Conservation (phyloP, 306 rosid genomes). For the Cicer judaicum region DNA sequence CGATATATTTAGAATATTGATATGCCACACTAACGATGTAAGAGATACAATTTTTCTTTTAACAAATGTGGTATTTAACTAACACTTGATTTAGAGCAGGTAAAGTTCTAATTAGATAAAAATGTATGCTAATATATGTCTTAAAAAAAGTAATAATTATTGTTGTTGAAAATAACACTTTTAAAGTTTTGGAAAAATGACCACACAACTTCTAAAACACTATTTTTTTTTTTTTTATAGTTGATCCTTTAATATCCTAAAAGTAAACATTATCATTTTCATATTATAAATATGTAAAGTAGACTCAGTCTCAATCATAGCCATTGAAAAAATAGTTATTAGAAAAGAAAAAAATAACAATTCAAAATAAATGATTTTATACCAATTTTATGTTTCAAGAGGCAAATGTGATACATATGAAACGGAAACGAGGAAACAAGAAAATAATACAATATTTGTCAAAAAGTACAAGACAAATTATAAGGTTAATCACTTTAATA, state of each 20-base stretch:
- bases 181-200: too few relatives aligned
- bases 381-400: conserved; percentile 29
- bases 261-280: too few relatives aligned
- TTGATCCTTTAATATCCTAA: too few relatives aligned
- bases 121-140: too few relatives aligned
- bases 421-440: not conserved
- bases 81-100: conserved; percentile 36
- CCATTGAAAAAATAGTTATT: not conserved
- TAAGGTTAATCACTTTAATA: too few relatives aligned
- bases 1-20: conserved; percentile 26
- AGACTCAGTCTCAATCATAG: conserved; percentile 44
- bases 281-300: conserved; percentile 40
- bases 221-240: too few relatives aligned
- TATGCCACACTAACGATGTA: conserved; percentile 37
- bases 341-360: not conserved
- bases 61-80: conserved; percentile 22
- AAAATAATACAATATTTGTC: too few relatives aligned
- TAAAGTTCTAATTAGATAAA: conserved; percentile 25
- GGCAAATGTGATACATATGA: conserved; percentile 18
- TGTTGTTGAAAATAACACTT: too few relatives aligned
- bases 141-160: too few relatives aligned
- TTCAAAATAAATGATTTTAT: not conserved
- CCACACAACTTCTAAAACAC: too few relatives aligned
- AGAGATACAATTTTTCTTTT: conserved; percentile 36
- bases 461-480: too few relatives aligned